Evolutionary conservation across 2,329 filamentous ascomycete species (phyloP).

Genomic region (Xenoacremonium recifei): DNA sequence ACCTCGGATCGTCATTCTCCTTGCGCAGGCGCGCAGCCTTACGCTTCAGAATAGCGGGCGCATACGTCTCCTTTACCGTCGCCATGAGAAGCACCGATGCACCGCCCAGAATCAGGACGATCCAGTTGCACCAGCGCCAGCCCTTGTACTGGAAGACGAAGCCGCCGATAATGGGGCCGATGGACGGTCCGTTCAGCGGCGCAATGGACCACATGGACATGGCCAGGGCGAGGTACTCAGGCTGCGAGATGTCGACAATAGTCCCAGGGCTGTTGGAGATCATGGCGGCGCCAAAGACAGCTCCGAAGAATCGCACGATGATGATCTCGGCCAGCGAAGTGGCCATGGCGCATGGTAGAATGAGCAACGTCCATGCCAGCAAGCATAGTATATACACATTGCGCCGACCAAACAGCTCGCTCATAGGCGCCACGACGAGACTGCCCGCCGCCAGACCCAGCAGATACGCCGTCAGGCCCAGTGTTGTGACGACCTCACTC

Average conservation of each 20-base stretch:
- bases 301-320: constrained; percentile 69
- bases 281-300: constrained; percentile 68
- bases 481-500: constrained; percentile 59
- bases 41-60: constrained; percentile 65
- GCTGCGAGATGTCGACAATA: constrained; percentile 77
- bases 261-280: constrained; percentile 81
- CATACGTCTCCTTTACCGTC: constrained; percentile 72
- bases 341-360: constrained; percentile 70
- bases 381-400: constrained; percentile 70
- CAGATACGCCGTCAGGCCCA: constrained; percentile 78
- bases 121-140: constrained; percentile 88
- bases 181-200: constrained; percentile 71
- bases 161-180: constrained; percentile 61
- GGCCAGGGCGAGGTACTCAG: constrained; percentile 76
- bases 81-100: constrained; percentile 58
- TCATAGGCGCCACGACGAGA: constrained; percentile 71
- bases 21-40: constrained; percentile 64
- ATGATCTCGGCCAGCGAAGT: constrained; percentile 67
- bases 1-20: constrained; percentile 68
- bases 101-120: constrained; percentile 70
- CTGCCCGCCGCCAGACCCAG: constrained; percentile 71
- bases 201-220: constrained; percentile 83
- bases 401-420: constrained; percentile 66
- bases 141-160: constrained; percentile 70
- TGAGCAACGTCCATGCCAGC: constrained; percentile 62